These are phyloP conservation scores for Magnolia kwangsiensis DNA, from an alignment of 164 flowering plant species.

Conservation along the genomic window DNA sequence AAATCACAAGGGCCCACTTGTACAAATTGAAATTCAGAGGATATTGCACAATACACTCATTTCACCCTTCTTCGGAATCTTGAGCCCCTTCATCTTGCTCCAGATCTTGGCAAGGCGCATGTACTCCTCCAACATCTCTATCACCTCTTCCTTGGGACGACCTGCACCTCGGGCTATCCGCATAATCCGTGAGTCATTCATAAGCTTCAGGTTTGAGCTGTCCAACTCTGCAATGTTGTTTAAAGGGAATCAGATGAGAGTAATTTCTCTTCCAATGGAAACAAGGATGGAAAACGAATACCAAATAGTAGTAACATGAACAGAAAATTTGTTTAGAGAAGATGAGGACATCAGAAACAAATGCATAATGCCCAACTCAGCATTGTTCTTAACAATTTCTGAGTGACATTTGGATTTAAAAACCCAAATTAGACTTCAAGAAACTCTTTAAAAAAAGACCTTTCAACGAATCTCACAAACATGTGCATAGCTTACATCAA, in stretches of 20 bases:
- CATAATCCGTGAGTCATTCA: slow-evolving; percentile 85
- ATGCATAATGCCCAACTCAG: no score
- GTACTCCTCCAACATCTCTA: slow-evolving; percentile 96
- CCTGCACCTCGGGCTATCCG: slow-evolving; percentile 93
- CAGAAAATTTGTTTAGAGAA: neutral
- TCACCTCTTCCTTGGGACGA: slow-evolving; percentile 59
- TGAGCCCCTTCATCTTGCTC: slow-evolving; percentile 97
- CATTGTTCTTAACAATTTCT: no score
- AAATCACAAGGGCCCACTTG: no score
- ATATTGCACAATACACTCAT: slow-evolving; percentile 90
- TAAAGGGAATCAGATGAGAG: neutral
- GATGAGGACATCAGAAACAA: neutral
- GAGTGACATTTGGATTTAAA: no score
- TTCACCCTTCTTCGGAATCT: slow-evolving; percentile 93
- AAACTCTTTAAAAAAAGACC: no score
- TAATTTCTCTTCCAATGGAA: neutral
- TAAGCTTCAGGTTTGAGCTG: slow-evolving; percentile 81
- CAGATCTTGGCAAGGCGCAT: slow-evolving; percentile 92
- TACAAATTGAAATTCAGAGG: no score
- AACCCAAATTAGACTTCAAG: no score
- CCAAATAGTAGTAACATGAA: neutral
- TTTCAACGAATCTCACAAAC: no score
- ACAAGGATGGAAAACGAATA: neutral
- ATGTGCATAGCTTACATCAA: no score
- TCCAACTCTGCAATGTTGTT: slow-evolving; percentile 69